phyloP scores from a whole-genome alignment of 2,329 filamentous ascomycete genomes.

The Phaeosphaeria sp. region DNA sequence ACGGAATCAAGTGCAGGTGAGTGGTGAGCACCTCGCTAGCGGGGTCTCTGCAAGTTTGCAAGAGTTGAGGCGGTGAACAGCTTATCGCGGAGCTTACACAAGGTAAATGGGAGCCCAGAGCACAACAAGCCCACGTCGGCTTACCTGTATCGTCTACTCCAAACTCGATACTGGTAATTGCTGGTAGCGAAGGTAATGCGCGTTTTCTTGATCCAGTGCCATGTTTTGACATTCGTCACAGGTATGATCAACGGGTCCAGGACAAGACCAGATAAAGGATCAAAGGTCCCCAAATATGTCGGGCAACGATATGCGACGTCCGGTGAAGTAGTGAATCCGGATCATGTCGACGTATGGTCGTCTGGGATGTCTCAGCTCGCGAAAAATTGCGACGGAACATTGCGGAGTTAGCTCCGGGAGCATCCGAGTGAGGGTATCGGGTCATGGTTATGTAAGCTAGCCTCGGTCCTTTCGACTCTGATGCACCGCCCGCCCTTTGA shows the following conservation, averaged over 20 bases:
- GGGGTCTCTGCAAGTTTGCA: no score
- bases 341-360: not conserved
- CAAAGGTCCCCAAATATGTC: not conserved
- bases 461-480: conserved; percentile 7
- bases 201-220: not conserved
- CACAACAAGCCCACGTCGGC: not conserved
- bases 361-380: not conserved
- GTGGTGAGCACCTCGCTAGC: no score
- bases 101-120: not conserved
- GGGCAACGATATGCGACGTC: not conserved
- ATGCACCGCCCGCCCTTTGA: not conserved
- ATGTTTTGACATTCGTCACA: no score
- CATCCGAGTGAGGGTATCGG: conserved; percentile 12
- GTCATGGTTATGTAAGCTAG: conserved; percentile 10
- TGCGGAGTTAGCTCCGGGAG: conserved; percentile 18
- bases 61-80: not conserved
- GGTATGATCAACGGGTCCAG: no score
- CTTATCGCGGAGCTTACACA: not conserved
- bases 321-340: not conserved
- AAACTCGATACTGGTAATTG: not conserved
- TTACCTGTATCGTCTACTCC: not conserved
- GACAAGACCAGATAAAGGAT: not conserved
- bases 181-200: not conserved
- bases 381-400: conserved; percentile 18
- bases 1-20: no score